Evolutionary conservation across 106 monocot species (phyloP), one percentile per base, ranked within the genome.

Genomic region (Dendrobium huoshanense): DNA sequence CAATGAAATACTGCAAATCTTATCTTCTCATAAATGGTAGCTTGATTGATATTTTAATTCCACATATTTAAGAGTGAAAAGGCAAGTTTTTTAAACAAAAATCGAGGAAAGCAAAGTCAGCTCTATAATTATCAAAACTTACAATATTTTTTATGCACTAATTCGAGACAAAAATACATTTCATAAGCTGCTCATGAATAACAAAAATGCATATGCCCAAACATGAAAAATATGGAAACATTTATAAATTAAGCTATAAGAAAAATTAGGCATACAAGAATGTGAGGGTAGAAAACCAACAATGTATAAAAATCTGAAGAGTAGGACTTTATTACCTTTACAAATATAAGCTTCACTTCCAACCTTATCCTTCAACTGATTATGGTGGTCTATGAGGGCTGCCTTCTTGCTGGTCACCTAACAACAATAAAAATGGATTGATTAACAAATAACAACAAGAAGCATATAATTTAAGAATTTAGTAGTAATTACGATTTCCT

Each of bases 341-440:
- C 90, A 95, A 82, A 95, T 93, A 33, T 81, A 87, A 73, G 91
- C 87, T 59, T 88, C 88, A 20, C 79, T 78, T 81, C 91, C 98
- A 73, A 95, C 24, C 48, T 93, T 92, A 59, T 99, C 88, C 78
- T 82, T 99, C 80, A 99, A 79, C 75, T 87, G 89, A 45, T 79
- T 84, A 75, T 86, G 88, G 24, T 91, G 93, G 17, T 95, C 95
- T 79, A 99, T 90, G 45, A 95, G 85, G 82, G 98, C 87, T 54
- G 93, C 89, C 84, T 99, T 99, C 87, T 99, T 99, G 78, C 89
- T 88, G 5, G 98, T 99, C 20, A 99, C 98, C 98, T 99, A 67
- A 72, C 22, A 70, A 41, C 22, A 29, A 73, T 22, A 19, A 43
- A 44, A 20, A 22, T 8, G 44, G 15, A 6, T 44, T 44, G 20